A percentile compares a stretch with the other conserved stretches of the same genome.
Conservation (phyloP, 345 rosid genomes). For the Rhodomyrtus tomentosa region DNA sequence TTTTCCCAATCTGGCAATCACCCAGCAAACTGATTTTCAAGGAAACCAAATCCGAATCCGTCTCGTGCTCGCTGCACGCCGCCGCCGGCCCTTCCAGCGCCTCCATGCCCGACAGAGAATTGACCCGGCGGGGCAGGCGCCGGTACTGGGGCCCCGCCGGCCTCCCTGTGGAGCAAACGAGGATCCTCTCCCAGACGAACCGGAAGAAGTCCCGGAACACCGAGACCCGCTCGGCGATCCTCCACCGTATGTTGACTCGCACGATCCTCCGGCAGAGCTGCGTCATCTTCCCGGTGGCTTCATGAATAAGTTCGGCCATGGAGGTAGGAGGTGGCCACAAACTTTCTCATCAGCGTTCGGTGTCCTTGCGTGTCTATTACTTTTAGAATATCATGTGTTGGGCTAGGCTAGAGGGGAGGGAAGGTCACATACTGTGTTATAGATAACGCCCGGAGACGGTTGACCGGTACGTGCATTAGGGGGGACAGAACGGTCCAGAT, state of each 20-base stretch:
- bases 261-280: constrained; percentile 41
- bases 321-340: neutral
- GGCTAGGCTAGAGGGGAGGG: neutral
- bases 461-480: constrained; percentile 25
- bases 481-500: constrained; percentile 18
- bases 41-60: constrained; percentile 71
- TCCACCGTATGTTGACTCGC: constrained; percentile 46
- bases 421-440: neutral
- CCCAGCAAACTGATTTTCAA: constrained; percentile 90
- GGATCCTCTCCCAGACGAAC: constrained; percentile 64
- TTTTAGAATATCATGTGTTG: neutral
- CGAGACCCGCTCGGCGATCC: constrained; percentile 40
- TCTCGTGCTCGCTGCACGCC: constrained; percentile 17
- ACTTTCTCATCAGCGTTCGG: neutral
- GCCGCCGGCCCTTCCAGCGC: constrained; percentile 4
- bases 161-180: constrained; percentile 65
- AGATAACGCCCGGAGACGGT: constrained; percentile 5
- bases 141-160: constrained; percentile 31
- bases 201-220: constrained; percentile 50
- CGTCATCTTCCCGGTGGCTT: constrained; percentile 38
- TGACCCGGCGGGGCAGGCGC: constrained; percentile 25
- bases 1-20: constrained; percentile 89
- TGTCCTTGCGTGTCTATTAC: neutral
- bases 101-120: constrained; percentile 7
- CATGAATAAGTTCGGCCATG: constrained; percentile 10